These are phyloP conservation scores for Capsicum rhomboideum DNA, from an alignment of 257 asterid genomes.

Conservation along the genomic window DNA sequence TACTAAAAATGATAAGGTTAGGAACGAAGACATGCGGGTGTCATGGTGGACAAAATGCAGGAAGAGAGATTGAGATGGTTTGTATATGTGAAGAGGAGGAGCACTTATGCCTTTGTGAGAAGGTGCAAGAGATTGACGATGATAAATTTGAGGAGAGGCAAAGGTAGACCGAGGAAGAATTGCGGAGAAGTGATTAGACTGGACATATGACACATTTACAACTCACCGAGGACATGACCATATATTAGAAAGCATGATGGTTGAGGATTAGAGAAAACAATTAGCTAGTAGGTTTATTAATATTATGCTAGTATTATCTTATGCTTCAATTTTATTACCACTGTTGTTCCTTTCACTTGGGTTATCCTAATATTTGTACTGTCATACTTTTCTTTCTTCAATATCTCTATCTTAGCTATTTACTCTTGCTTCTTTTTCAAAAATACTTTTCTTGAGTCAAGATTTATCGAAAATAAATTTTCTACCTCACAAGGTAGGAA, in stretches of 20 bases:
- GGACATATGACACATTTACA: background rate
- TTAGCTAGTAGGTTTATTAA: too few relatives aligned
- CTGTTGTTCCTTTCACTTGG: background rate
- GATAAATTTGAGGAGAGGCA: background rate
- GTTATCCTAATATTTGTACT: background rate
- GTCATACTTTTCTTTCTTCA: background rate
- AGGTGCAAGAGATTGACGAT: too few relatives aligned
- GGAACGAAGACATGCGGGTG: too few relatives aligned
- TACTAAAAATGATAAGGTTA: too few relatives aligned
- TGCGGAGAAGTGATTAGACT: background rate
- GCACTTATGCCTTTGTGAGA: too few relatives aligned
- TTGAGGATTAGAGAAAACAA: background rate
- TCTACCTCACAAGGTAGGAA: background rate
- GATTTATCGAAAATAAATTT: background rate
- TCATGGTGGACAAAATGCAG: too few relatives aligned
- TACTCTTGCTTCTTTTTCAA: background rate
- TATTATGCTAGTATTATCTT: background rate
- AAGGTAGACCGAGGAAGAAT: background rate
- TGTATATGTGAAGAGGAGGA: too few relatives aligned
- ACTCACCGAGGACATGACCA: background rate
- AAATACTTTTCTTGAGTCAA: too few relatives aligned
- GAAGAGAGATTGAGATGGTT: too few relatives aligned
- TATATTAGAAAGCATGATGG: background rate
- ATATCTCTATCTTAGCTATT: background rate
- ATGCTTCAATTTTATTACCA: background rate